phyloP scores from a whole-genome alignment of 768 basidiomycete genomes.

The Lentinus tigrinus region DNA sequence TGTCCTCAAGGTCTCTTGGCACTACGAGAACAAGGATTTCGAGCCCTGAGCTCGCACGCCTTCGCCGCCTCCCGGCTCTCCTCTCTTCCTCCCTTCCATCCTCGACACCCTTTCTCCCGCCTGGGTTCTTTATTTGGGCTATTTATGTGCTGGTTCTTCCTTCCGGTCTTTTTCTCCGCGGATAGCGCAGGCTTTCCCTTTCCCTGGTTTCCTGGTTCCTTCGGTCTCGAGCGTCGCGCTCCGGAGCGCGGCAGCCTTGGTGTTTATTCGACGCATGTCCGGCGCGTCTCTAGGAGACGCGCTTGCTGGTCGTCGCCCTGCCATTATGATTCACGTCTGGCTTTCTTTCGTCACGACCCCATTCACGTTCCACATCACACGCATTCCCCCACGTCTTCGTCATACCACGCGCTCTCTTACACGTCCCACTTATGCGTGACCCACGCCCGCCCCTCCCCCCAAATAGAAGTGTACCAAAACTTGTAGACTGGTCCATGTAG shows the following conservation, averaged over 20 bases:
- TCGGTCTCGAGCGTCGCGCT: conserved; percentile 1
- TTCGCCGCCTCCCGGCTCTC: background rate
- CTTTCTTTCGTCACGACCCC: background rate
- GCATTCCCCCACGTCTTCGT: background rate
- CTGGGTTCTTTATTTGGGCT: conserved; percentile 13
- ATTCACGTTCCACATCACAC: background rate
- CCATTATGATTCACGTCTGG: background rate
- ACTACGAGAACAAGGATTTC: conserved; percentile 47
- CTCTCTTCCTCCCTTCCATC: background rate
- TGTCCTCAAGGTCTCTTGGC: conserved; percentile 55
- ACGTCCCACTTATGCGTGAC: too few species aligned
- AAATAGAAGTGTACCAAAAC: conserved; percentile 5
- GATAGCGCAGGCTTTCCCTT: conserved; percentile 7
- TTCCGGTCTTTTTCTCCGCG: conserved; percentile 9
- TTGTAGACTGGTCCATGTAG: conserved; percentile 11
- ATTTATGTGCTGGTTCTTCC: conserved; percentile 9
- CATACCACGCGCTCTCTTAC: background rate
- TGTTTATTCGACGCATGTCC: background rate
- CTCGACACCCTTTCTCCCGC: background rate
- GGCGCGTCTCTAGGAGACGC: conserved; percentile 12
- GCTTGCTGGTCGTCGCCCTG: background rate
- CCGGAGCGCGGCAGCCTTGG: conserved; percentile 7
- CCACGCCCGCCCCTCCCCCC: background rate
- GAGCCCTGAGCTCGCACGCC: background rate
- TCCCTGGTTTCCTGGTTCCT: too few species aligned